Percentiles rank a stretch among this genome's conserved stretches.
Conservation (phyloP, 805 yeast species). For the Saccharomyces mikatae region DNA sequence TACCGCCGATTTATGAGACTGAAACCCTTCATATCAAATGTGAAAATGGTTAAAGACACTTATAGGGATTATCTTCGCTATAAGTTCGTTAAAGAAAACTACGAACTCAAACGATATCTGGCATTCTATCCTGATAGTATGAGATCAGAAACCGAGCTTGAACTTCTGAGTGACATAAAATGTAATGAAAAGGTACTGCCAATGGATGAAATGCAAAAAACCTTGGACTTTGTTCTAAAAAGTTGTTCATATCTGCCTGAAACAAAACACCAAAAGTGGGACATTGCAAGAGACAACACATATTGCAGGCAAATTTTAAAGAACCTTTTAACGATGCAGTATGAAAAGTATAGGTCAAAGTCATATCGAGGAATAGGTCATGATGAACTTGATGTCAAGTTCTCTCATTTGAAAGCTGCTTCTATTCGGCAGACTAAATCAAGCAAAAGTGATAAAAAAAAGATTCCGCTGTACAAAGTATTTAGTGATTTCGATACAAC, state of each 20-base stretch:
- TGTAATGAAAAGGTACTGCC: constrained; percentile 1
- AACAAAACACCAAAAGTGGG: neutral
- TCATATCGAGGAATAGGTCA: constrained; percentile 1
- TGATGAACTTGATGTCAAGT: neutral
- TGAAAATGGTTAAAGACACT: constrained; percentile 19
- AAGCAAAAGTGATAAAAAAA: neutral
- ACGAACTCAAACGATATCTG: constrained; percentile 13
- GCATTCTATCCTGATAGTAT: constrained; percentile 3
- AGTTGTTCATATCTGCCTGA: constrained; percentile 14
- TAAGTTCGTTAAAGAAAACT: constrained; percentile 25
- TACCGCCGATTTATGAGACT: constrained; percentile 26
- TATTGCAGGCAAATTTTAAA: constrained; percentile 20
- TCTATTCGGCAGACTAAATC: neutral
- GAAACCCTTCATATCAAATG: constrained; percentile 20
- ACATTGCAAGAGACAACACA: constrained; percentile 12
- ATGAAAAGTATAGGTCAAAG: constrained; percentile 14
- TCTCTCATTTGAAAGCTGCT: neutral
- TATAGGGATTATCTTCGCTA: constrained; percentile 23
- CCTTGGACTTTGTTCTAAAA: constrained; percentile 20
- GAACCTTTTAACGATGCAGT: constrained; percentile 24
- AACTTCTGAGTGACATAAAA: neutral
- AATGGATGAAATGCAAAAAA: constrained; percentile 10
- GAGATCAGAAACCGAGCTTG: neutral
- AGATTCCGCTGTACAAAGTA: constrained; percentile 1
- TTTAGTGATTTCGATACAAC: constrained; percentile 22